Conservation (phyloP, 2,329 filamentous ascomycete genomes). For the Fusarium piperis region DNA sequence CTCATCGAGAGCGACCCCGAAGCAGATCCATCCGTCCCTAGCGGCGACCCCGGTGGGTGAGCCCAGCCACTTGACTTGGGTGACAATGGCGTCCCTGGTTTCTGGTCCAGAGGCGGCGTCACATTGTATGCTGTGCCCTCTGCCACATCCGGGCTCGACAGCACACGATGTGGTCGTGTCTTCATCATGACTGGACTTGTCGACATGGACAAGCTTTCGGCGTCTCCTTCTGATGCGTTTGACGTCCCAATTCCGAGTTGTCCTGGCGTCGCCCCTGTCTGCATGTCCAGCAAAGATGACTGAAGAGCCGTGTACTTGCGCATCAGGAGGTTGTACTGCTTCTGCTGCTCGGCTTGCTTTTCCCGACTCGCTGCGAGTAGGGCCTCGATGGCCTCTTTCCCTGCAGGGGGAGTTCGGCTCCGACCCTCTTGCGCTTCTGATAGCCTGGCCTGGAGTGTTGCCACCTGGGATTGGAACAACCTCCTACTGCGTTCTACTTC, state of each 20-base stretch:
- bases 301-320: constrained; percentile 64
- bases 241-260: constrained; percentile 37
- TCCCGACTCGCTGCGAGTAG: constrained; percentile 62
- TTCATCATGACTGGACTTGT: constrained; percentile 52
- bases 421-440: constrained; percentile 49
- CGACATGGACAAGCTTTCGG: constrained; percentile 50
- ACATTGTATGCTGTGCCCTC: constrained; percentile 56
- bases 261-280: constrained; percentile 45
- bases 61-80: constrained; percentile 43
- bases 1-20: constrained; percentile 44
- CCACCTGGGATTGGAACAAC: constrained; percentile 60
- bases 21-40: constrained; percentile 45
- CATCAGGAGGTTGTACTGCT: constrained; percentile 59
- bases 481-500: constrained; percentile 56
- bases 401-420: constrained; percentile 37
- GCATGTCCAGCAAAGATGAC: constrained; percentile 59
- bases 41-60: constrained; percentile 52
- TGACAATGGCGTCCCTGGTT: constrained; percentile 42
- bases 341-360: constrained; percentile 64
- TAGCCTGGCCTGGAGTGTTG: constrained; percentile 57
- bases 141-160: constrained; percentile 57
- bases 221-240: constrained; percentile 40
- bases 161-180: constrained; percentile 51
- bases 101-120: constrained; percentile 54
- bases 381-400: constrained; percentile 54